Conservation (phyloP, 2,329 filamentous ascomycete genomes). For the Coniochaeta prunicola region DNA sequence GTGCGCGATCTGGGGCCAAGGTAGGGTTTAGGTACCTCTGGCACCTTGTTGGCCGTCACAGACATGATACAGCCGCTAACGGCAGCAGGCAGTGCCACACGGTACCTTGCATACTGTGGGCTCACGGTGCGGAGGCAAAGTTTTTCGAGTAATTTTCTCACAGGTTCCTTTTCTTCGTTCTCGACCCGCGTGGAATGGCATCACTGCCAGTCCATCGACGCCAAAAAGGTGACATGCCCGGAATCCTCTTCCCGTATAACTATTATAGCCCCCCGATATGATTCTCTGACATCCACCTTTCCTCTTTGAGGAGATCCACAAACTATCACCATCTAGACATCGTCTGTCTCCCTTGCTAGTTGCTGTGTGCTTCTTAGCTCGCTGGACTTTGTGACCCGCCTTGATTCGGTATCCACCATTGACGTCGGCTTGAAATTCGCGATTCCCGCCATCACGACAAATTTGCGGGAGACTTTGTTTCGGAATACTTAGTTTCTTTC, state of each 20-base stretch:
- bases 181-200: not conserved
- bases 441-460: conserved; percentile 1
- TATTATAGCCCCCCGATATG: not conserved
- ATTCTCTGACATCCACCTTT: not conserved
- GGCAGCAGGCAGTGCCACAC: not conserved
- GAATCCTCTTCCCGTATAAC: not conserved
- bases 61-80: not conserved
- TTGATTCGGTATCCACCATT: not conserved
- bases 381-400: not conserved
- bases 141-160: not conserved
- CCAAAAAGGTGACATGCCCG: not conserved
- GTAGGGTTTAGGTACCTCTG: not conserved
- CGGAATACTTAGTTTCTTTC: not conserved
- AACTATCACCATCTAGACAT: not conserved
- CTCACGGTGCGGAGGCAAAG: not conserved
- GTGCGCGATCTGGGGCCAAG: not conserved
- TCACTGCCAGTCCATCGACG: not conserved
- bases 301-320: not conserved
- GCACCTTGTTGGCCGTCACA: not conserved
- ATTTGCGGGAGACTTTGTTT: conserved; percentile 1
- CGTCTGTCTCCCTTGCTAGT: not conserved
- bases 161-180: not conserved
- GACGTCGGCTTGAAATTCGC: conserved; percentile 1
- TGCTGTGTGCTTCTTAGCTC: no score
- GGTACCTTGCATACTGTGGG: not conserved